These are phyloP conservation scores for Neotropicomus parvogracilis DNA, from an alignment of 1,284 basidiomycete species.

Conservation along the genomic window DNA sequence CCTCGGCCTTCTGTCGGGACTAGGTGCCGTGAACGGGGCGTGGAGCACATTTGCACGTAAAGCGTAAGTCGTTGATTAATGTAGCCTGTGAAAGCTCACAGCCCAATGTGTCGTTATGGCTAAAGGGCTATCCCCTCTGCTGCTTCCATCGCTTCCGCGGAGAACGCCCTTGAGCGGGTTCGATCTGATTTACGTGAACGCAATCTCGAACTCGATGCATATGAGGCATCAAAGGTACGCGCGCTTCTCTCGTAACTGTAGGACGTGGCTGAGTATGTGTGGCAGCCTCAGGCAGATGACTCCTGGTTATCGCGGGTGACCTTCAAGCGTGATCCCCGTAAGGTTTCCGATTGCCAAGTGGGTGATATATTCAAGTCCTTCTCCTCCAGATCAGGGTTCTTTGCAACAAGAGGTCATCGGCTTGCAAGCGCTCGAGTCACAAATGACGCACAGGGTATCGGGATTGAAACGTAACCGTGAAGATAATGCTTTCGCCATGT, in stretches of 20 bases:
- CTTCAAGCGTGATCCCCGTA: slow-evolving; percentile 34
- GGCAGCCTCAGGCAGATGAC: slow-evolving; percentile 25
- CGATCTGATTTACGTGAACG: slow-evolving; percentile 32
- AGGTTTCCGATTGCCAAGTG: slow-evolving; percentile 7
- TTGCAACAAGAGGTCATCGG: slow-evolving; percentile 57
- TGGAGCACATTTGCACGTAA: slow-evolving; percentile 44
- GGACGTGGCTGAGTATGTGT: slow-evolving; percentile 13
- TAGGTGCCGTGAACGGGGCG: slow-evolving; percentile 65
- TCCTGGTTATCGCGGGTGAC: slow-evolving; percentile 31
- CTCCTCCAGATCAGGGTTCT: slow-evolving; percentile 21
- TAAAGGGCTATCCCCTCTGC: slow-evolving; percentile 22
- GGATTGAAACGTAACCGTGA: slow-evolving; percentile 48
- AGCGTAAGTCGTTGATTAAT: slow-evolving; percentile 26
- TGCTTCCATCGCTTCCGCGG: slow-evolving; percentile 30
- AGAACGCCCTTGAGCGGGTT: slow-evolving; percentile 34
- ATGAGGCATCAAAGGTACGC: slow-evolving; percentile 28
- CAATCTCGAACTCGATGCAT: slow-evolving; percentile 25
- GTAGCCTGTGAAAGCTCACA: slow-evolving; percentile 5
- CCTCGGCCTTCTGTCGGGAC: slow-evolving; percentile 69
- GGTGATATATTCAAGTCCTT: slow-evolving; percentile 7
- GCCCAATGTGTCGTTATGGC: slow-evolving; percentile 17
- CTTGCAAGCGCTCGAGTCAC: slow-evolving; percentile 60
- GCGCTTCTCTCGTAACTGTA: slow-evolving; percentile 2
- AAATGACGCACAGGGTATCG: slow-evolving; percentile 61
- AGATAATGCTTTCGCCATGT: slow-evolving; percentile 48